These are phyloP conservation scores for Aulographum hederae DNA, from an alignment of 2,329 filamentous ascomycete species.

Conservation along the genomic window DNA sequence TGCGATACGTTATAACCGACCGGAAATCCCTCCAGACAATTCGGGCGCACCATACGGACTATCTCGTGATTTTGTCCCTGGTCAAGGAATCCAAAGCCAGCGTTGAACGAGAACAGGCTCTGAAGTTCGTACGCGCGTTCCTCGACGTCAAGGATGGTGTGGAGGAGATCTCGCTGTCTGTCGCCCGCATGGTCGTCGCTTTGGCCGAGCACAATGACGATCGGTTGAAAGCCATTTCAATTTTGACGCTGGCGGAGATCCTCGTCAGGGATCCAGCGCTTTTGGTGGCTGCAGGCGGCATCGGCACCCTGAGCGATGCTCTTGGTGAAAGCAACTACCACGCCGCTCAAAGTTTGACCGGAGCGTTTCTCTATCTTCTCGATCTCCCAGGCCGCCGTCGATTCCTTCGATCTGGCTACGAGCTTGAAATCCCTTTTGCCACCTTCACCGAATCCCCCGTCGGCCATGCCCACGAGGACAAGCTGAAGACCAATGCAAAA, in stretches of 20 bases:
- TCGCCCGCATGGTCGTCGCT: conserved; percentile 78
- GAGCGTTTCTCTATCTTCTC: conserved; percentile 75
- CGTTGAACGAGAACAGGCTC: conserved; percentile 85
- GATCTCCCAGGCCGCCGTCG: conserved; percentile 67
- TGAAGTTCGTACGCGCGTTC: conserved; percentile 92
- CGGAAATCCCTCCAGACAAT: conserved; percentile 78
- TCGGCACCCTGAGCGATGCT: conserved; percentile 78
- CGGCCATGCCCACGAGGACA: conserved; percentile 36
- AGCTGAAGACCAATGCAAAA: conserved; percentile 70
- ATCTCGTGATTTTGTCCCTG: conserved; percentile 75
- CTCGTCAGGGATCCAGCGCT: conserved; percentile 70
- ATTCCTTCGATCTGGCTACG: conserved; percentile 73
- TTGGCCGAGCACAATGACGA: conserved; percentile 78
- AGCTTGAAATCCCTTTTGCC: conserved; percentile 71
- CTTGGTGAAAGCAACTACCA: conserved; percentile 83
- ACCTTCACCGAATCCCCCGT: conserved; percentile 70
- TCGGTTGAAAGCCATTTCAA: conserved; percentile 71
- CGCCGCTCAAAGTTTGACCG: conserved; percentile 73
- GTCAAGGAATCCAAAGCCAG: conserved; percentile 96
- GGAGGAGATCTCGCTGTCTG: conserved; percentile 66
- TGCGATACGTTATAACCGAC: conserved; percentile 87
- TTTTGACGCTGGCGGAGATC: conserved; percentile 85
- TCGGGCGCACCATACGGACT: conserved; percentile 74
- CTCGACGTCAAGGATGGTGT: conserved; percentile 89
- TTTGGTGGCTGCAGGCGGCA: conserved; percentile 65